Percentiles rank a stretch among this genome's conserved stretches.
These are phyloP conservation scores for Kwoniella sp. DNA, from an alignment of 768 basidiomycete genomes.

Conservation along the genomic window DNA sequence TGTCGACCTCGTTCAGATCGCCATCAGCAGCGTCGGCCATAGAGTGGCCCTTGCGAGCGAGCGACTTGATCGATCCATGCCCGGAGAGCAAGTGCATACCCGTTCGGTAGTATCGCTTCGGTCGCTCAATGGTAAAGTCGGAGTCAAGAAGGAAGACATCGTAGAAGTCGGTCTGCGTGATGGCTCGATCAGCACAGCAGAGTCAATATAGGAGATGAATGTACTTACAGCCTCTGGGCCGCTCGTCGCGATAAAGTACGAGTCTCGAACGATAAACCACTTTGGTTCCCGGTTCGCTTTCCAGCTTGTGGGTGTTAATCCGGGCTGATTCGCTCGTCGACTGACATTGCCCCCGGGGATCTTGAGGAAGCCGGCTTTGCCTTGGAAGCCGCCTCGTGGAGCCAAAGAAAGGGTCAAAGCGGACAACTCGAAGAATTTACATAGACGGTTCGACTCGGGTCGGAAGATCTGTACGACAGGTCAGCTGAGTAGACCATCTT, in stretches of 20 bases:
- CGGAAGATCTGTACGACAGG: conserved; percentile 74
- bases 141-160: conserved; percentile 90
- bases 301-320: conserved; percentile 52
- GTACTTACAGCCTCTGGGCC: conserved; percentile 74
- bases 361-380: conserved; percentile 78
- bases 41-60: conserved; percentile 6
- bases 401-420: conserved; percentile 78
- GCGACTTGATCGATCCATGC: conserved; percentile 15
- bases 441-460: conserved; percentile 80
- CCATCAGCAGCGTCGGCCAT: conserved; percentile 15
- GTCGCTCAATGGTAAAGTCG: conserved; percentile 85
- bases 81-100: conserved; percentile 65
- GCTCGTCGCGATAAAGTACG: conserved; percentile 78
- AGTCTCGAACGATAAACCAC: conserved; percentile 91
- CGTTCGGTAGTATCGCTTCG: conserved; percentile 80
- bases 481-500: neutral
- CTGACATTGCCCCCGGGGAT: conserved; percentile 47
- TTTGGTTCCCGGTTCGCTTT: conserved; percentile 58
- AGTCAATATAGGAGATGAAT: too few species aligned
- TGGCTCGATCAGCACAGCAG: neutral
- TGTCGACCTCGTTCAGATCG: conserved; percentile 31
- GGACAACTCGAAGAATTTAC: conserved; percentile 86
- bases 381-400: conserved; percentile 70
- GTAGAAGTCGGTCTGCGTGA: conserved; percentile 67
- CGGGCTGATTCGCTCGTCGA: conserved; percentile 49